These are phyloP conservation scores for Coniferiporia sulphurascens DNA, from an alignment of 1,284 basidiomycete species.

Conservation along the genomic window DNA sequence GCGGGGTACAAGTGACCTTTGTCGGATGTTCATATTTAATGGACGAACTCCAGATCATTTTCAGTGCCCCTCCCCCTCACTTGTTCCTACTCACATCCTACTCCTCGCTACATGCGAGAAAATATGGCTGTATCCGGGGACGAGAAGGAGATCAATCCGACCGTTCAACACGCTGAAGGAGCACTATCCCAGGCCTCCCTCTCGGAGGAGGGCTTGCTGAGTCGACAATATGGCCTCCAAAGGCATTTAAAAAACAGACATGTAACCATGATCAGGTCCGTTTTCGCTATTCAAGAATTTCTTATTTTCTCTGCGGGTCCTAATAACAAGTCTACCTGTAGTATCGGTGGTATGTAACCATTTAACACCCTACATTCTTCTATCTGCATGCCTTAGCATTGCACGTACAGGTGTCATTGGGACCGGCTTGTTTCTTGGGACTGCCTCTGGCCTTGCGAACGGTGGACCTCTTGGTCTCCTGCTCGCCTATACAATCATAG, in stretches of 20 bases:
- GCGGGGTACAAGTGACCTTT: too few relatives aligned
- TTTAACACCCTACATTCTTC: background rate
- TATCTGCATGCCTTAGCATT: background rate
- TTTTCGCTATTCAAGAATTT: conserved; percentile 22
- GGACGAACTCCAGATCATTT: too few relatives aligned
- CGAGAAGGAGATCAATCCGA: background rate
- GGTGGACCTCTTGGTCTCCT: conserved; percentile 61
- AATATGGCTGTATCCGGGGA: background rate
- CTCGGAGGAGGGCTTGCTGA: conserved; percentile 2
- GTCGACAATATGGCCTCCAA: conserved; percentile 32
- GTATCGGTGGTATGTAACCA: conserved; percentile 11
- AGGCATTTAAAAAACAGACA: conserved; percentile 64
- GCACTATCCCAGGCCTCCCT: conserved; percentile 2
- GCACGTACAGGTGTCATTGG: conserved; percentile 62
- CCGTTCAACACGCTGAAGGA: background rate
- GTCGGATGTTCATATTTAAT: too few relatives aligned
- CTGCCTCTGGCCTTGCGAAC: conserved; percentile 45
- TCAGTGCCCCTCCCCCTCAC: too few relatives aligned
- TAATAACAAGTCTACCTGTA: conserved; percentile 16
- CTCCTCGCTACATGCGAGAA: background rate
- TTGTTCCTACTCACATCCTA: background rate
- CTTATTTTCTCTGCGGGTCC: background rate
- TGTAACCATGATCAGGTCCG: conserved; percentile 64
- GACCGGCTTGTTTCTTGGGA: conserved; percentile 65
- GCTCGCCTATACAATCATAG: conserved; percentile 58